Evolutionary conservation across 2,329 filamentous ascomycete genomes (phyloP).

Genomic region (Pseudogymnoascus destructans): DNA sequence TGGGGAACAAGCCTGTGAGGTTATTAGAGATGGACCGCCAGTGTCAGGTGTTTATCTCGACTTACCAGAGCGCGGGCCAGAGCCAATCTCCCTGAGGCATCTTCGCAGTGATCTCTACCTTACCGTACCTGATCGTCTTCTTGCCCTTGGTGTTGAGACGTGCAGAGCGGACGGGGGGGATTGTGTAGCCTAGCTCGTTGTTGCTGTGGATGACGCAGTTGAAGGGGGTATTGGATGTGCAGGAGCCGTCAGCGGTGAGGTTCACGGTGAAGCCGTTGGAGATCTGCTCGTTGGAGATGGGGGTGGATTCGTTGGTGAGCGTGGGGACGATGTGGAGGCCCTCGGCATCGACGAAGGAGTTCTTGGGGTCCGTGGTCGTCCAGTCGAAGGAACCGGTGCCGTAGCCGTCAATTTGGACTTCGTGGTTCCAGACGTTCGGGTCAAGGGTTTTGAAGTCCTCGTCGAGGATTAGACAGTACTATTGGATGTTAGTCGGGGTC

Average conservation of each 20-base stretch:
- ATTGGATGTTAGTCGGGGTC: not conserved
- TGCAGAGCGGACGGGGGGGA: conserved; percentile 37
- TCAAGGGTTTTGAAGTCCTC: conserved; percentile 37
- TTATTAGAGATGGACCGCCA: not conserved
- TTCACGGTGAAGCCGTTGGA: conserved; percentile 33
- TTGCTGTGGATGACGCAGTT: conserved; percentile 32
- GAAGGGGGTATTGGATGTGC: conserved; percentile 26
- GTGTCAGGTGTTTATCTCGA: not conserved
- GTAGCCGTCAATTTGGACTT: conserved; percentile 32
- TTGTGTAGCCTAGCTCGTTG: conserved; percentile 32
- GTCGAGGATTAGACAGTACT: conserved; percentile 39
- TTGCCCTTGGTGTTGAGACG: conserved; percentile 36
- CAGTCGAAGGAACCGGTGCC: conserved; percentile 39
- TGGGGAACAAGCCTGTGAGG: conserved; percentile 37
- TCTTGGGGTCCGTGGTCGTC: conserved; percentile 36
- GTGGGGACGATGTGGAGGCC: conserved; percentile 45
- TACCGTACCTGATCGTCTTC: conserved; percentile 35
- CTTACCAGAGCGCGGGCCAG: conserved; percentile 33
- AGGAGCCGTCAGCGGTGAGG: conserved; percentile 31
- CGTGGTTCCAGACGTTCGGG: conserved; percentile 35
- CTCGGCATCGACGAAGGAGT: conserved; percentile 34
- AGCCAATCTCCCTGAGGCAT: conserved; percentile 42
- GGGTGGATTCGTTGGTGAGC: conserved; percentile 31
- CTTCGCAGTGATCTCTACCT: conserved; percentile 40
- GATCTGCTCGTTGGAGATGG: conserved; percentile 29